Conservation (phyloP, 805 yeast genomes). For the Cyberlindnera euphorbiae region DNA sequence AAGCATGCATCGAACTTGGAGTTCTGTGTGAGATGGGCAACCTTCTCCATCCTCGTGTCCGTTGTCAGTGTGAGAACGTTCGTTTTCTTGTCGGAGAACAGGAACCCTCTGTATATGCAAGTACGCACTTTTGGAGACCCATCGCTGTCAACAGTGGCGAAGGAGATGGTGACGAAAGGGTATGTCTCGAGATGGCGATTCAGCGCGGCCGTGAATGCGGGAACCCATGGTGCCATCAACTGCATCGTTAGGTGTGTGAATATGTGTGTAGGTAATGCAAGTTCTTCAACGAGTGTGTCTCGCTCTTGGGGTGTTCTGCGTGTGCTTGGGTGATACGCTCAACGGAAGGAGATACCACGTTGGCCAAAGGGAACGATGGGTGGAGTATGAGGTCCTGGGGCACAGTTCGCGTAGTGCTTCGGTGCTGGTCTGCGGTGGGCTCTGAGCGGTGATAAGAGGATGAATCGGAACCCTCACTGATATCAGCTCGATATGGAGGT, state of each 20-base stretch:
- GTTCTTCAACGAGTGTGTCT: neutral
- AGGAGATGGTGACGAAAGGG: constrained; percentile 58
- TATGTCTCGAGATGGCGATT: constrained; percentile 38
- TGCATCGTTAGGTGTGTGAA: constrained; percentile 20
- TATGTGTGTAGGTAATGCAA: constrained; percentile 1
- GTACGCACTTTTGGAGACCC: constrained; percentile 65
- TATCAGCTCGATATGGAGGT: too few species aligned
- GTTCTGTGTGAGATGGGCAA: constrained; percentile 40
- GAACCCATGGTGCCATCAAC: constrained; percentile 74
- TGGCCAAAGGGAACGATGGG: too few species aligned
- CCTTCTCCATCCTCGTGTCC: constrained; percentile 66
- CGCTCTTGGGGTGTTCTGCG: neutral
- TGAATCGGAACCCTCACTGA: too few species aligned
- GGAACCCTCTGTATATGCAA: constrained; percentile 67
- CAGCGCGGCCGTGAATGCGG: constrained; percentile 52
- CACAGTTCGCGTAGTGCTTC: too few species aligned
- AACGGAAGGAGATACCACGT: too few species aligned
- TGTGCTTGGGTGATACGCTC: neutral
- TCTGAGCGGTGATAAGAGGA: too few species aligned
- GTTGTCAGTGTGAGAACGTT: constrained; percentile 68
- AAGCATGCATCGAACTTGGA: constrained; percentile 72
- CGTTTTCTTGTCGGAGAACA: constrained; percentile 62
- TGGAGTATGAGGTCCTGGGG: too few species aligned
- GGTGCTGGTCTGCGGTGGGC: too few species aligned
- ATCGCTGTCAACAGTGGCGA: constrained; percentile 56